Conservation (phyloP, 2,329 filamentous ascomycete genomes). For the Pseudogymnoascus sp. region DNA sequence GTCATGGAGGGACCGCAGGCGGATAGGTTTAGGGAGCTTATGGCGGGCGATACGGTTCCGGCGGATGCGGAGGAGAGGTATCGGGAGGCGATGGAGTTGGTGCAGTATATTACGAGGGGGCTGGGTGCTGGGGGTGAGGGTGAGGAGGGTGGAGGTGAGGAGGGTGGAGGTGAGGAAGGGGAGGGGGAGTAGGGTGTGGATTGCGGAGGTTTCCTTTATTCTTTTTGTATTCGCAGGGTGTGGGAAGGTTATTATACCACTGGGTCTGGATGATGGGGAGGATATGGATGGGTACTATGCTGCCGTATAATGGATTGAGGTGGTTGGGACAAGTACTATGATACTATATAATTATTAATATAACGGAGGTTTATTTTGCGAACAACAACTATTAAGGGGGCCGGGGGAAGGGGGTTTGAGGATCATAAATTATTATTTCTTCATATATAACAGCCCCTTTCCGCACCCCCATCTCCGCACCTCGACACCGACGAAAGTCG, state of each 20-base stretch:
- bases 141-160: too few species aligned
- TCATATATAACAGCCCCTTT: too few species aligned
- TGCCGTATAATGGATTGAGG: background rate
- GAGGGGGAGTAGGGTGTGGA: too few species aligned
- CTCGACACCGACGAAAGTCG: too few species aligned
- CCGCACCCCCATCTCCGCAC: too few species aligned
- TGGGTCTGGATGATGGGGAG: background rate
- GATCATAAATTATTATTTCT: too few species aligned
- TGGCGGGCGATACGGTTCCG: background rate
- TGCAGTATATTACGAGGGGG: background rate
- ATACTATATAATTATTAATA: background rate
- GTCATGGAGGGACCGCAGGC: too few species aligned
- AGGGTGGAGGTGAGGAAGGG: too few species aligned
- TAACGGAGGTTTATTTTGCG: background rate
- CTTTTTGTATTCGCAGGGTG: background rate
- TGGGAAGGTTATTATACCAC: background rate
- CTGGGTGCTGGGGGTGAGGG: too few species aligned
- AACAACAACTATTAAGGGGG: too few species aligned
- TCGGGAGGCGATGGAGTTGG: background rate
- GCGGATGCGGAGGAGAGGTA: background rate
- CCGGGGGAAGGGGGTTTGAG: too few species aligned
- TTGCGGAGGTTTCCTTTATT: background rate
- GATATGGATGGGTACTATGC: background rate
- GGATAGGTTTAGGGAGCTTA: background rate
- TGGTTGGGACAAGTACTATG: background rate